Base-by-base conservation (phyloP, 2,329 filamentous ascomycete species). In the Ceratocystis lukuohia region DNA sequence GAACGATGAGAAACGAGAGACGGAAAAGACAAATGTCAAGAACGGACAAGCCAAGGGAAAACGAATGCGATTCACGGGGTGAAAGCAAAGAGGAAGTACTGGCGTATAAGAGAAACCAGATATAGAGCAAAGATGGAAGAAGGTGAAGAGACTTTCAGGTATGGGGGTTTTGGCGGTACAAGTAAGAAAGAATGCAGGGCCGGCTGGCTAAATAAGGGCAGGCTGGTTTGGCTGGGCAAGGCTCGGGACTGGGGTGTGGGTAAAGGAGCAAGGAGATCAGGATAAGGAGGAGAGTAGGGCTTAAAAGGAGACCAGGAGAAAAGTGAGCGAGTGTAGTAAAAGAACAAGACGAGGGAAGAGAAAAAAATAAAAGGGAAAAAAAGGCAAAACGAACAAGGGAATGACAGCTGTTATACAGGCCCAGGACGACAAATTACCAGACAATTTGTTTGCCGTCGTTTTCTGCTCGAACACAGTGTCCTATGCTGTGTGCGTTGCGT, bases 1-100 rank as follows among this genome's bases (percentile, higher is more conserved):
- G 50, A 65, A 25, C 25, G 44, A 45, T 22, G 20, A n/a, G 28
- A 30, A 33, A 56, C 46, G 48, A 64, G 45, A 22, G 46, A 17
- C 17, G 62, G 50, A 50, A 37, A 17, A n/a, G 68, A 65, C 65
- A 65, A 65, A 65, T 69, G 67, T 62, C 57, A 68, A 67, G 53
- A 59, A n/a, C 3, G 33, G 28, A 33, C 28, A 68, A 69, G 67
- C 65, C 69, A 70, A 67, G 65, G 66, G 68, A 73, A 72, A 69
- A 74, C 73, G 71, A 72, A 72, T 70, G 71, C 74, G 71, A 75
- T 50, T n/a, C 8, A 22, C 69, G 75, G 72, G 72, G 73, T 74
- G 72, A 72, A 69, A 59, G 10, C 53, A 8, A 20, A 12, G 22
- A 15, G 50, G 20, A 7, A 20, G 45, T 4, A n/a, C 45, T 48